These are phyloP conservation scores for Globisporangium canariense DNA, from an alignment of 352 stramenopile species.

Conservation along the genomic window DNA sequence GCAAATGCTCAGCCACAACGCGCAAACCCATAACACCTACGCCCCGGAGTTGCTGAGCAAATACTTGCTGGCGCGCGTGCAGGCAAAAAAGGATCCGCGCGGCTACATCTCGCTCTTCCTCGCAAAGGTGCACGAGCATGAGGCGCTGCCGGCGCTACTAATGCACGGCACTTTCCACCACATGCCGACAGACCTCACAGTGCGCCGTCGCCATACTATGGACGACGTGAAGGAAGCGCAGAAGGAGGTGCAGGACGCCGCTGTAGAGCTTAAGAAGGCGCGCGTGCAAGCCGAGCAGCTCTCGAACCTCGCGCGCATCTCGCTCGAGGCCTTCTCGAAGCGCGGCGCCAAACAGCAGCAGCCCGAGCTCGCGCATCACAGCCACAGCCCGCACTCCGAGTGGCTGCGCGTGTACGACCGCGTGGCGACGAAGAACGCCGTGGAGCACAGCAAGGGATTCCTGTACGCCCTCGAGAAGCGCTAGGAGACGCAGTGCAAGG, in stretches of 20 bases:
- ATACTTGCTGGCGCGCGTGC: constrained; percentile 69
- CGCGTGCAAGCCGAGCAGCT: constrained; percentile 68
- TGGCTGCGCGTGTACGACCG: constrained; percentile 71
- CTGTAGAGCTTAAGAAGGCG: constrained; percentile 70
- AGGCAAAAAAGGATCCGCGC: constrained; percentile 48
- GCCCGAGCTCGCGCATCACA: constrained; percentile 3
- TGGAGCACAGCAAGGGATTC: constrained; percentile 66
- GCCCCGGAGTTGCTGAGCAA: constrained; percentile 50
- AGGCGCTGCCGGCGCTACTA: constrained; percentile 51
- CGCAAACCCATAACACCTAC: constrained; percentile 15
- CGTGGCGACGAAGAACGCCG: constrained; percentile 58
- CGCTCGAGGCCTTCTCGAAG: constrained; percentile 57
- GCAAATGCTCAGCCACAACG: constrained; percentile 3
- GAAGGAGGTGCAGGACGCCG: constrained; percentile 63
- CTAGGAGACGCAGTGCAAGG: background rate
- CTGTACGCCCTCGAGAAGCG: constrained; percentile 26
- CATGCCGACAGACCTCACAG: constrained; percentile 41
- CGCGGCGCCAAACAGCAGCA: constrained; percentile 9
- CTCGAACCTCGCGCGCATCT: constrained; percentile 68
- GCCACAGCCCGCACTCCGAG: constrained; percentile 23
- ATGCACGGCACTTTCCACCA: constrained; percentile 13
- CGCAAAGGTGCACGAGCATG: constrained; percentile 67
- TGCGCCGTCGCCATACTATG: constrained; percentile 74
- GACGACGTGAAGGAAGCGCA: constrained; percentile 77
- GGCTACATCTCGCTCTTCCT: constrained; percentile 50